Evolutionary conservation across 2,329 filamentous ascomycete genomes (phyloP).

Genomic region (Canariomyces notabilis): DNA sequence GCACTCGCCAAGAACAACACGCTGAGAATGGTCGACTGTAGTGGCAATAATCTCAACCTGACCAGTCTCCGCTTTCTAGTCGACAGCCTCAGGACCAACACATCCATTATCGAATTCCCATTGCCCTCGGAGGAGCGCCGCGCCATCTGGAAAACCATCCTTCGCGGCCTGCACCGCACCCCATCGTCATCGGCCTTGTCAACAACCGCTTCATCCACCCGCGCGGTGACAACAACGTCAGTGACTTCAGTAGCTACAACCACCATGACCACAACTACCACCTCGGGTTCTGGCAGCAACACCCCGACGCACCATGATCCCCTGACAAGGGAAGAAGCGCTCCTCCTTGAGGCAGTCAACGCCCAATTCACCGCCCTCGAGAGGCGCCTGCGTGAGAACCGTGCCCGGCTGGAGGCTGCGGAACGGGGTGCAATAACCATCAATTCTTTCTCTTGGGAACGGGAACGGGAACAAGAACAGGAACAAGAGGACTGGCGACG

Average conservation of each 20-base stretch:
- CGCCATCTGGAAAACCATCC: slow-evolving; percentile 24
- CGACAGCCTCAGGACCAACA: slow-evolving; percentile 39
- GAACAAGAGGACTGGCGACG: too few relatives aligned
- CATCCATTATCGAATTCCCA: slow-evolving; percentile 41
- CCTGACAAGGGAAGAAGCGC: not conserved
- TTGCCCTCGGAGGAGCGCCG: slow-evolving; percentile 26
- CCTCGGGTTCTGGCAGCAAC: not conserved
- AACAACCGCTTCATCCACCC: not conserved
- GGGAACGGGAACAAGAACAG: too few relatives aligned
- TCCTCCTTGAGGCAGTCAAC: not conserved
- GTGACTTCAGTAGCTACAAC: not conserved
- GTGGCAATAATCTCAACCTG: slow-evolving; percentile 50
- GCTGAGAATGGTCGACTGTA: slow-evolving; percentile 49
- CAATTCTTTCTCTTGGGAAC: too few relatives aligned
- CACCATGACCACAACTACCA: not conserved
- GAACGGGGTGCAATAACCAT: not conserved
- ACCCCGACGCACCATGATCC: not conserved
- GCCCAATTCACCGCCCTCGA: not conserved
- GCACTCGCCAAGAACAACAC: slow-evolving; percentile 45
- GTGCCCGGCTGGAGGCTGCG: not conserved
- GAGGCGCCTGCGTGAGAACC: not conserved
- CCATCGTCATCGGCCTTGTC: slow-evolving; percentile 1
- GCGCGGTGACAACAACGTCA: not conserved
- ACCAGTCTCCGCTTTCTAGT: slow-evolving; percentile 46
- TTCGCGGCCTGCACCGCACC: slow-evolving; percentile 17